A percentile compares a stretch with the other conserved stretches of the same genome.
Conservation (phyloP, 768 basidiomycete species). For the Amanita muscaria region DNA sequence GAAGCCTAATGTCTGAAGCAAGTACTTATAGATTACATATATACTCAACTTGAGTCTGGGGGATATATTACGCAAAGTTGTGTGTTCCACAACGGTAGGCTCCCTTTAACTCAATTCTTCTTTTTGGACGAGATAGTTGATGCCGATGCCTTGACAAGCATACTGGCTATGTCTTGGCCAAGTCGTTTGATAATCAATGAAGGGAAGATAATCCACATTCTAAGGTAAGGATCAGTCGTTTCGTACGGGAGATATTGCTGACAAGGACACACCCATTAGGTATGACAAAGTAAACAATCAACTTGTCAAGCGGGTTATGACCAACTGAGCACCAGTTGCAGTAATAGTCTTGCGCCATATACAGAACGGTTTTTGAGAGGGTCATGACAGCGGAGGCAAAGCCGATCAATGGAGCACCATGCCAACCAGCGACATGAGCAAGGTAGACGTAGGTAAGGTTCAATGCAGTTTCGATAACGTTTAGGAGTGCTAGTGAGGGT, state of each 20-base stretch:
- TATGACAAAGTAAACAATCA: slow-evolving; percentile 59
- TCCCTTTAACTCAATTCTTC: slow-evolving; percentile 5
- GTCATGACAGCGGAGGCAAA: slow-evolving; percentile 73
- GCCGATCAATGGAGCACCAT: slow-evolving; percentile 66
- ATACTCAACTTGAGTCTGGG: too few relatives aligned
- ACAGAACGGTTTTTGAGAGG: slow-evolving; percentile 77
- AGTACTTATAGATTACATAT: too few relatives aligned
- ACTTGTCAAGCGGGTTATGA: slow-evolving; percentile 50
- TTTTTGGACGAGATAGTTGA: slow-evolving; percentile 1
- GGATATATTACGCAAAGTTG: too few relatives aligned
- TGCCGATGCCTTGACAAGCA: slow-evolving; percentile 24
- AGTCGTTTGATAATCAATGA: slow-evolving; percentile 48
- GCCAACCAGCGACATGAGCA: slow-evolving; percentile 50
- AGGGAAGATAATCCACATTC: slow-evolving; percentile 75
- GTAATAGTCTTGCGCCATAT: slow-evolving; percentile 72
- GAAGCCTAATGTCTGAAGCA: too few relatives aligned
- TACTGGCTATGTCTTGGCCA: slow-evolving; percentile 49
- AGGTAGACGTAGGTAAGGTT: slow-evolving; percentile 73
- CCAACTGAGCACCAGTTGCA: slow-evolving; percentile 66
- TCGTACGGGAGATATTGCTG: neutral
- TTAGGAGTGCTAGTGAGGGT: slow-evolving; percentile 53
- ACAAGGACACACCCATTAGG: slow-evolving; percentile 61
- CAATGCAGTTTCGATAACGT: slow-evolving; percentile 68
- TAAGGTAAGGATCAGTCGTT: slow-evolving; percentile 18
- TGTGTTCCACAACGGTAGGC: too few relatives aligned